Evolutionary conservation across 2,329 filamentous ascomycete genomes (phyloP), one percentile per base, ranked within the genome.

Genomic region (Aciculosporium take): DNA sequence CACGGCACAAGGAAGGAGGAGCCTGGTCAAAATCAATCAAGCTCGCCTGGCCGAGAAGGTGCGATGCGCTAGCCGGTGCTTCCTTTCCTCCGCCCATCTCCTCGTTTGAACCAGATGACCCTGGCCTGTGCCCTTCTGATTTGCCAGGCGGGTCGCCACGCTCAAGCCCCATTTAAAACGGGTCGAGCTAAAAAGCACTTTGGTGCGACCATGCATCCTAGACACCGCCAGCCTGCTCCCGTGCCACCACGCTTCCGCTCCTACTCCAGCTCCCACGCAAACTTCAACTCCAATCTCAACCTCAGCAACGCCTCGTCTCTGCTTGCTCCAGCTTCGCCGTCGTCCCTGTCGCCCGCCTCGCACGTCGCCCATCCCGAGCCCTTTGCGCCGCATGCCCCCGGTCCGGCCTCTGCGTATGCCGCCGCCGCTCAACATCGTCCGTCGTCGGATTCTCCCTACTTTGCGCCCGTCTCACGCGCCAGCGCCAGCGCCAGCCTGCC

Each of bases 371-470:
- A 36, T 31, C 47, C 3, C 29, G 13, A 39, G 5, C 42, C 27
- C 29, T 33, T 40, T 35, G 28, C 33, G 38, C 37, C 37, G 28
- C 32, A 46, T 43, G 25, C 13, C 28, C 29, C 13, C 32, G 32
- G 31, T 30, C 31, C 35, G 12, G 34, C 46, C 42, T 44, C 52
- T 49, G 52, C 56, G 42, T 58, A 61, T 52, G 49, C 51, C 45
- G 56, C 56, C 44, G n/a, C n/a, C n/a, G n/a, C n/a, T n/a, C n/a
- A n/a, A n/a, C 48, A 51, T 45, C 60, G 63, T 46, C 61, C 60
- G 46, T 59, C 60, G 18, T 66, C 65, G 48, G 66, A 69, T 48
- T 59, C 64, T n/a, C 53, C 58, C 37, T 68, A 60, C 48, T 63
- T 63, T 46, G 46, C 59, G n/a, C 53, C 59, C 37, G 48, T 49